Conservation (phyloP, 2,329 filamentous ascomycete species). For the Exophiala phaeomuriformis region DNA sequence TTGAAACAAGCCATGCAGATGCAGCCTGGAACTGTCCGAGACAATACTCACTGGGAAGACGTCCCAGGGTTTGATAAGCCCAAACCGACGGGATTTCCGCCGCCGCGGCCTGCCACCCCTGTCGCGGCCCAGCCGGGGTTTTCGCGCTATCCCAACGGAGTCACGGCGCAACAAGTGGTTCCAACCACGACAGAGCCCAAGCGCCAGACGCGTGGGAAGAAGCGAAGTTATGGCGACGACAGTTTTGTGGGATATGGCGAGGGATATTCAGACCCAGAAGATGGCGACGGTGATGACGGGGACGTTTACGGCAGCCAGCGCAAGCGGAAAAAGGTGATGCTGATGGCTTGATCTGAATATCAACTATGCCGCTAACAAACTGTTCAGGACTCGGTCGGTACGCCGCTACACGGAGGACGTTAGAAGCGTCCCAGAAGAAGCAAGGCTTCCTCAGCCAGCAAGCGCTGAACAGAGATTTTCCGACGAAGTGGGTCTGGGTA, state of each 20-base stretch:
- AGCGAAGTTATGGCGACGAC: constrained; percentile 44
- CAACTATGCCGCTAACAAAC: neutral
- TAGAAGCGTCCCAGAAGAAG: constrained; percentile 3
- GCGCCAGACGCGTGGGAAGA: constrained; percentile 43
- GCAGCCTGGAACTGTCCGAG: constrained; percentile 40
- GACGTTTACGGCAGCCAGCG: constrained; percentile 11
- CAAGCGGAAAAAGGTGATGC: constrained; percentile 14
- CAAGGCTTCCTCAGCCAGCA: no score
- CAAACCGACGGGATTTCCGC: constrained; percentile 27
- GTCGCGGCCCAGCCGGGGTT: constrained; percentile 29
- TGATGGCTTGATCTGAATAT: constrained; percentile 2
- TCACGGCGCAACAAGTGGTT: constrained; percentile 14
- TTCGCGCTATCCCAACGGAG: constrained; percentile 27
- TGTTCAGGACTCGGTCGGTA: constrained; percentile 11
- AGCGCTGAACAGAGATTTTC: no score
- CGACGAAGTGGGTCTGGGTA: no score
- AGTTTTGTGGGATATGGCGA: constrained; percentile 47
- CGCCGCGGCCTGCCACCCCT: no score
- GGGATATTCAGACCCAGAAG: constrained; percentile 45
- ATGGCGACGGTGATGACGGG: constrained; percentile 24
- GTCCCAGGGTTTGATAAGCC: constrained; percentile 41
- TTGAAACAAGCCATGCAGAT: constrained; percentile 43
- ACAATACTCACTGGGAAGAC: constrained; percentile 45
- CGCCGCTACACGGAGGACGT: constrained; percentile 11
- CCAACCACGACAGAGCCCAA: constrained; percentile 32